Evolutionary conservation across 495 filamentous ascomycete species (phyloP), one percentile per base, ranked within the genome.

Genomic region (Thozetella sp.): DNA sequence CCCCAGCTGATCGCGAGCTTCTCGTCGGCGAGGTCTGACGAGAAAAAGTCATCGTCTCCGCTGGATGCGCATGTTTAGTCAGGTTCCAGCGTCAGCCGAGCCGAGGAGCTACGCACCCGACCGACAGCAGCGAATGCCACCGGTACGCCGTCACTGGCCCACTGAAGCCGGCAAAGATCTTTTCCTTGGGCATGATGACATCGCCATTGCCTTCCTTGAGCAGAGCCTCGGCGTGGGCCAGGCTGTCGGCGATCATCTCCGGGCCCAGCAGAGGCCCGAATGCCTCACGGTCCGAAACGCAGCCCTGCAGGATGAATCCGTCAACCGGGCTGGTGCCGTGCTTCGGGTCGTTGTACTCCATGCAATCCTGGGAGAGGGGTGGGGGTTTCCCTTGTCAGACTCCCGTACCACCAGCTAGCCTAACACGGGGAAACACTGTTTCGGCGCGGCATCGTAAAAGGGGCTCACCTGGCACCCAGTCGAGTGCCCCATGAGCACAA

Each of bases 41-140:
- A 91, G 75, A 97, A 99, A 62, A 90, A 89, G 71, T 98, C 95
- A 73, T 99, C 94, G 51, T 88, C 88, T 13, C 91, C 89, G 60
- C 72, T 86, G 65, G n/a, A n/a, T n/a, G n/a, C n/a, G n/a, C n/a
- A n/a, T n/a, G n/a, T n/a, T n/a, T n/a, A n/a, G n/a, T n/a, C n/a
- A n/a, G n/a, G n/a, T n/a, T n/a, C n/a, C n/a, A n/a, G n/a, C n/a
- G n/a, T n/a, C n/a, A n/a, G n/a, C n/a, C n/a, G n/a, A n/a, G n/a
- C n/a, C n/a, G n/a, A n/a, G n/a, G n/a, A n/a, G 51, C 51, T 22
- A 74, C 78, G 54, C 65, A 81, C 78, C 76, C 74, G 15, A 80
- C 79, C 40, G 81, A 86, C 6, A 80, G 82, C 22, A 97, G 78
- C 56, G 86, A 85, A 25, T 86, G 68, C 81, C 90, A 93, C 58